Evolutionary conservation across 805 yeast genomes (phyloP).

Genomic region (Kuraishia ogatae): DNA sequence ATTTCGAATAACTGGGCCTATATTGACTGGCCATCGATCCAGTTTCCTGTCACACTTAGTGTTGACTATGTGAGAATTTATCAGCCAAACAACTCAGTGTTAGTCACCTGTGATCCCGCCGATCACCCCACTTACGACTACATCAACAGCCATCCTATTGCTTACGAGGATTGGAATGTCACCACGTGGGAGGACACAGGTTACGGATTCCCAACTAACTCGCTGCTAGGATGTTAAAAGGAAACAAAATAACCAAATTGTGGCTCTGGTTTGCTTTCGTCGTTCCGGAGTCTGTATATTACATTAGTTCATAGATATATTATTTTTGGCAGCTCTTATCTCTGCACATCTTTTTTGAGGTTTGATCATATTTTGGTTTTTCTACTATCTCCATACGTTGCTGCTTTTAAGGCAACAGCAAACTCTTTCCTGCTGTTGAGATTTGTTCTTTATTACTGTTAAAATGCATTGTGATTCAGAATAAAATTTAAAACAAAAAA

Average conservation of each 20-base stretch:
- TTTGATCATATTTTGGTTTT: neutral
- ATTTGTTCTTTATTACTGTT: neutral
- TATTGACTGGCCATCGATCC: conserved; percentile 78
- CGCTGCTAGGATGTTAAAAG: conserved; percentile 27
- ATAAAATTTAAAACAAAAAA: no score
- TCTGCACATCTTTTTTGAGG: neutral
- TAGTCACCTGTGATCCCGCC: conserved; percentile 77
- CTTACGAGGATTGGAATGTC: conserved; percentile 59
- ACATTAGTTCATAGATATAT: neutral
- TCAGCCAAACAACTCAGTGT: conserved; percentile 61
- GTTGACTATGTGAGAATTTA: conserved; percentile 88
- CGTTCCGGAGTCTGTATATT: neutral
- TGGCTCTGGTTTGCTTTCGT: neutral
- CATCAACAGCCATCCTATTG: conserved; percentile 59
- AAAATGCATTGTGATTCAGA: neutral
- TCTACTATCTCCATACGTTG: neutral
- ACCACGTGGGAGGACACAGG: conserved; percentile 78
- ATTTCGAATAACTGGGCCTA: conserved; percentile 89
- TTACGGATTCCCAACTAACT: conserved; percentile 57
- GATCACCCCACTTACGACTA: conserved; percentile 83
- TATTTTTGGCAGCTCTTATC: neutral
- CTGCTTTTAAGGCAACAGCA: neutral
- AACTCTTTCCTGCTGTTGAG: neutral
- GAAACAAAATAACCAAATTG: neutral
- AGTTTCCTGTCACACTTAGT: conserved; percentile 70